phyloP scores from a whole-genome alignment of 2,329 filamentous ascomycete genomes.

The Trichoderma harzianum region DNA sequence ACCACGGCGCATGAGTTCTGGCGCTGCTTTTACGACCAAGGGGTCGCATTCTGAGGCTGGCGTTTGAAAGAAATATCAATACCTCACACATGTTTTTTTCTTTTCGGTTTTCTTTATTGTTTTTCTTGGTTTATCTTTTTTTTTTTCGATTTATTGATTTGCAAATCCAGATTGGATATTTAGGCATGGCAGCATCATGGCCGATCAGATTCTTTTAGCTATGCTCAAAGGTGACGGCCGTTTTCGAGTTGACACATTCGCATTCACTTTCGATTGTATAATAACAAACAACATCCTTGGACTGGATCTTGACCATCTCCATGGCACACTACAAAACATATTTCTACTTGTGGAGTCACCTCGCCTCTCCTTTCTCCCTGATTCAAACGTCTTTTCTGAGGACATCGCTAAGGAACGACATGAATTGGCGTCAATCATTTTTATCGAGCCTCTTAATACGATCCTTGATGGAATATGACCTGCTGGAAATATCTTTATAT shows the following conservation, averaged over 20 bases:
- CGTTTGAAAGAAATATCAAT: constrained; percentile 12
- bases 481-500: background rate
- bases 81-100: background rate
- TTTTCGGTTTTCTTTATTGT: background rate
- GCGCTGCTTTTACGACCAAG: constrained; percentile 8
- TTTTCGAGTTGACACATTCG: background rate
- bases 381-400: background rate
- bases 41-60: background rate
- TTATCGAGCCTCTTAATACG: background rate
- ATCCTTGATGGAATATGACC: background rate
- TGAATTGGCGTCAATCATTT: background rate
- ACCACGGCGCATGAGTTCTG: constrained; percentile 1
- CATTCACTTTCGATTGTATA: background rate
- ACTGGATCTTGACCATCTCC: background rate
- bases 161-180: constrained; percentile 14
- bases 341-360: background rate
- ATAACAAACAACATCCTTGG: background rate
- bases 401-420: background rate
- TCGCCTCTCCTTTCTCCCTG: background rate
- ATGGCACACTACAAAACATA: background rate
- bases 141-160: background rate
- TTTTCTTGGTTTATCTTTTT: background rate
- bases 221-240: background rate
- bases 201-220: background rate
- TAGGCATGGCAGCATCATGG: background rate